Evolutionary conservation across 257 asterid genomes (phyloP), one percentile per base, ranked within the genome.

Genomic region (Handroanthus guayacan): DNA sequence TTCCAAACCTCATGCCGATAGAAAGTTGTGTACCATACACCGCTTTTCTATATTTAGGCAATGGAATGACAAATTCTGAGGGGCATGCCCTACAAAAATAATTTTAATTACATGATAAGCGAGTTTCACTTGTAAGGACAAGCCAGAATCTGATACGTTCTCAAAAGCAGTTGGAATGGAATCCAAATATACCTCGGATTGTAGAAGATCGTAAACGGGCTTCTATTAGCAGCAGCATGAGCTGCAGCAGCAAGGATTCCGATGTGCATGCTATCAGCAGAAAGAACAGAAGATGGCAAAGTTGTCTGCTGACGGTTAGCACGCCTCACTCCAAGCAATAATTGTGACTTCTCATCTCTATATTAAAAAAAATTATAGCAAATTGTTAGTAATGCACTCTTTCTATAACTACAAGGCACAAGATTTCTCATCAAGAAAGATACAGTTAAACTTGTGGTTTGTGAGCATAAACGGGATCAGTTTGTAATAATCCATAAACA

Each of bases 241-340:
- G 99, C 99, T 31, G 99, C 99, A 31, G 99, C 97, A 62, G 99
- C 99, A 62, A 95, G 97, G 69, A 95, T 94, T 69, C 99, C 99
- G 17, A 95, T 92, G 82, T 95, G 99, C 99, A 95, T 95, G 84
- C 99, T 92, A 78, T 95, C 99, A n/a, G 97, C 95, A 20, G 99
- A 95, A 60, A 95, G 86, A 55, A 95, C 99, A 0, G 99, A 95
- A 77, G 99, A 95, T 6, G 98, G 97, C 79, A 95, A 74, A 25
- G 90, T 76, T 25, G 96, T 84, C 75, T 86, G 96, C 88, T 92
- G 99, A 47, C 98, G 96, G 71, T 88, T 92, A 38, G 87, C 94
- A 34, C 96, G 98, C 82, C 99, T 87, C 84, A 92, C 97, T 65
- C 99, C 99, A 69, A 95, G 75, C 89, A 95, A 25, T 45, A 95